Evolutionary conservation across 306 rosid genomes (phyloP), one percentile per base, ranked within the genome.

Genomic region (Pyrus betulifolia): DNA sequence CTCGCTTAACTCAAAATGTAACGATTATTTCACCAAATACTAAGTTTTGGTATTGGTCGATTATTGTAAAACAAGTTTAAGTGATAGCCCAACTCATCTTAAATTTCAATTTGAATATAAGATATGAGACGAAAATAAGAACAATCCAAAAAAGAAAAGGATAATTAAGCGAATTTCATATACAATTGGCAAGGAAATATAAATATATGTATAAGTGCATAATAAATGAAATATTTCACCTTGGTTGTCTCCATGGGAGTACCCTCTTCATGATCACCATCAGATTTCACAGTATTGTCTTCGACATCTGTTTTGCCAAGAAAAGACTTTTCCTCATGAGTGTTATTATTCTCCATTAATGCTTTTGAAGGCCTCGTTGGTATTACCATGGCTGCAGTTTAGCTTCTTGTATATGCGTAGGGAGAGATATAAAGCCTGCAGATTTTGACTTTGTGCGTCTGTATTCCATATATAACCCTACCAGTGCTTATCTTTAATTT

Each of bases 391-490:
- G 45, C 23, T 15, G 52, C 18, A 42, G 55, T 70, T 55, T 51
- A 71, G 79, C 78, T 70, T 78, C 81, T 70, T 64, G 13, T 75
- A 74, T 75, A 55, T 52, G 69, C 54, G 51, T 46, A 59, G 71
- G 42, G 71, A 60, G 61, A 44, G 38, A 27, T 42, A 21, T 6
- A 74, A 4, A 66, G 79, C 82, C 80, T 70, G 8, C 54, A 77
- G 54, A 78, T 60, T 80, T 76, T 77, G 81, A 89, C 89, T 83
- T 75, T 66, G 77, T 79, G 78, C 70, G 66, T 42, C 28, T 62
- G 38, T 38, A 55, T 15, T 65, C 23, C 33, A 63, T 33, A 9
- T 70, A 25, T 12, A 40, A 44, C 11, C 55, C 15, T 51, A 8
- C 55, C n/a, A 23, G 78, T 76, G 31, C 74, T 88, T 81, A 78